Evolutionary conservation across 495 filamentous ascomycete species (phyloP).

Genomic region (Xylaria curta): DNA sequence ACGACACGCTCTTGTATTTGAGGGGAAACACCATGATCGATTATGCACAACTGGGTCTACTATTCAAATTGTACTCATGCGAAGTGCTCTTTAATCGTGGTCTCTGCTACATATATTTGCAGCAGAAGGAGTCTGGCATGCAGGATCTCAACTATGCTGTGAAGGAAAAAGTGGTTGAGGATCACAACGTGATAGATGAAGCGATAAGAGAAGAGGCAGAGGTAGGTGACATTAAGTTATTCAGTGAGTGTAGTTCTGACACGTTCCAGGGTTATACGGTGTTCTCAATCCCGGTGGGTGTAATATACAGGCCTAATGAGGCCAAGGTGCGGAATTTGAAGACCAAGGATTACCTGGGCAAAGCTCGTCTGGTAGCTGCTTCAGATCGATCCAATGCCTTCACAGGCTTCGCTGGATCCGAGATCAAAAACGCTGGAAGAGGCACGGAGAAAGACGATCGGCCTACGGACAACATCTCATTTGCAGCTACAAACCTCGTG

Average conservation of each 20-base stretch:
- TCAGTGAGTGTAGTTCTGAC: constrained; percentile 30
- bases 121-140: constrained; percentile 88
- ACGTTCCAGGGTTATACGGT: constrained; percentile 86
- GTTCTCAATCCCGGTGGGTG: constrained; percentile 96
- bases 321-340: constrained; percentile 99
- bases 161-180: constrained; percentile 94
- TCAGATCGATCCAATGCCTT: constrained; percentile 78
- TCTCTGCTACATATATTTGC: constrained; percentile 95
- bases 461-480: constrained; percentile 79
- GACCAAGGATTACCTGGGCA: constrained; percentile 95
- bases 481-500: constrained; percentile 87
- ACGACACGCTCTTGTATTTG: constrained; percentile 94
- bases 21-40: constrained; percentile 97
- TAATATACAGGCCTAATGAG: constrained; percentile 93
- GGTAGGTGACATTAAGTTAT: constrained; percentile 54
- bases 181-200: constrained; percentile 98
- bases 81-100: constrained; percentile 98
- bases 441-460: constrained; percentile 69
- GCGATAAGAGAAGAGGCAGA: constrained; percentile 92
- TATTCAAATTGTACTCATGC: constrained; percentile 96
- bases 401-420: constrained; percentile 76
- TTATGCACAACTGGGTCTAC: constrained; percentile 94
- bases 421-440: constrained; percentile 65
- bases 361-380: constrained; percentile 91
- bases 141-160: constrained; percentile 88